phyloP scores from a whole-genome alignment of 2,329 filamentous ascomycete genomes.

The Fusarium anguioides region DNA sequence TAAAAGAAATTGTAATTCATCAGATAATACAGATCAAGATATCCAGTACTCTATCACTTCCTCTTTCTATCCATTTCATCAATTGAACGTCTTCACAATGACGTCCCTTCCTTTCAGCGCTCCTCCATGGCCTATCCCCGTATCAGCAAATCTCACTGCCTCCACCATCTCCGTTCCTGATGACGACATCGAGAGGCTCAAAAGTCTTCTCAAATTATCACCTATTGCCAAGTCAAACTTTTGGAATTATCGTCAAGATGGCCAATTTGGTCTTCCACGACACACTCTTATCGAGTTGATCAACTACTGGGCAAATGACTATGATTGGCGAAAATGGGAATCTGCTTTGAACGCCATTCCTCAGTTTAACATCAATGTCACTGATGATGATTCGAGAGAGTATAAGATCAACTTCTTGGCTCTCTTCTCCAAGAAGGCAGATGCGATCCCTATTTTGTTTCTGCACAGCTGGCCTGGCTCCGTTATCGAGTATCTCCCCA shows the following conservation, averaged over 20 bases:
- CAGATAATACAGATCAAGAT: neutral
- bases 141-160: slow-evolving; percentile 21
- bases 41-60: neutral
- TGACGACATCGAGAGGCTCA: slow-evolving; percentile 4
- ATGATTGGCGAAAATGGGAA: slow-evolving; percentile 33
- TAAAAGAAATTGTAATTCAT: neutral
- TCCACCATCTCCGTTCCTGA: slow-evolving; percentile 10
- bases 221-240: neutral
- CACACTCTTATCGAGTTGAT: neutral
- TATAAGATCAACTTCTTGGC: slow-evolving; percentile 28
- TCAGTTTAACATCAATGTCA: slow-evolving; percentile 22
- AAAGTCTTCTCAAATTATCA: slow-evolving; percentile 7
- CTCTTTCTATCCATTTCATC: neutral
- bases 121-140: neutral
- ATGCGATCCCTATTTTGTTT: slow-evolving; percentile 7
- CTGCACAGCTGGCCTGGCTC: slow-evolving; percentile 37
- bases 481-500: slow-evolving; percentile 25
- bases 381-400: slow-evolving; percentile 4
- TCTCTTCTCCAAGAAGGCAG: slow-evolving; percentile 8
- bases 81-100: neutral
- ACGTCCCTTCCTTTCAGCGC: neutral
- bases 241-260: slow-evolving; percentile 5
- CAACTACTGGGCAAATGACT: slow-evolving; percentile 1
- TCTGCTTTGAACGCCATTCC: slow-evolving; percentile 23
- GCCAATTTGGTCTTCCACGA: neutral